Evolutionary conservation across 1,139 yeast genomes (phyloP), one percentile per base, ranked within the genome.

Genomic region (Hyphopichia burtonii): DNA sequence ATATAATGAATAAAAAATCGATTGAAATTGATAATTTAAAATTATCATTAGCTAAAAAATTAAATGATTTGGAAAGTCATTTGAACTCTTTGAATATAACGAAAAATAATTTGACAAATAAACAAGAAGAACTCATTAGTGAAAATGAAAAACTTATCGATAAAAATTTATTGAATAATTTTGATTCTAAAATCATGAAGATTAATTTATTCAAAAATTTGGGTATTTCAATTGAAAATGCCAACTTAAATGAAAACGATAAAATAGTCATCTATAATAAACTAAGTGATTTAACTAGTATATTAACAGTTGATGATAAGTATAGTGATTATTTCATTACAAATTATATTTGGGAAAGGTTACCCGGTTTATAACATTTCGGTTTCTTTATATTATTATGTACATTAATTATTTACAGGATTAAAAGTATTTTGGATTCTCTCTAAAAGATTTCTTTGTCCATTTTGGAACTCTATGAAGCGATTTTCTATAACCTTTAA

Each of bases 391-490:
- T n/a, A n/a, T n/a, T n/a, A n/a, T n/a, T n/a, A n/a, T n/a, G n/a
- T n/a, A n/a, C n/a, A n/a, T n/a, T n/a, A n/a, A n/a, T n/a, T n/a
- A n/a, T n/a, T n/a, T n/a, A 9, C 9, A 22, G 9, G 23, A 22
- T 59, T 74, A 90, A 65, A 83, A 88, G 61, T 86, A 78, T 49
- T 79, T 76, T 37, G 97, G 97, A 57, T 87, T 86, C 44, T 77
- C 80, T 69, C 97, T 82, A 62, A 85, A 77, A 14, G 96, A 82
- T 49, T 80, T 63, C 67, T 86, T 88, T 43, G 98, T 91, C 95
- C 96, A 89, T 57, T 88, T 86, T 17, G 96, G 96, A 28, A 84
- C 86, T 62, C 69, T 80, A 61, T 93, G 98, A 22, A 87, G 82
- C 50, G 94, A 83, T 68, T 90, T 93, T 69, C 99, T 80, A 66